Percentiles rank a stretch among this genome's conserved stretches.
Evolutionary conservation across 1,139 yeast species (phyloP).

Genomic region (Hemisphaericaspora lyxosophila): DNA sequence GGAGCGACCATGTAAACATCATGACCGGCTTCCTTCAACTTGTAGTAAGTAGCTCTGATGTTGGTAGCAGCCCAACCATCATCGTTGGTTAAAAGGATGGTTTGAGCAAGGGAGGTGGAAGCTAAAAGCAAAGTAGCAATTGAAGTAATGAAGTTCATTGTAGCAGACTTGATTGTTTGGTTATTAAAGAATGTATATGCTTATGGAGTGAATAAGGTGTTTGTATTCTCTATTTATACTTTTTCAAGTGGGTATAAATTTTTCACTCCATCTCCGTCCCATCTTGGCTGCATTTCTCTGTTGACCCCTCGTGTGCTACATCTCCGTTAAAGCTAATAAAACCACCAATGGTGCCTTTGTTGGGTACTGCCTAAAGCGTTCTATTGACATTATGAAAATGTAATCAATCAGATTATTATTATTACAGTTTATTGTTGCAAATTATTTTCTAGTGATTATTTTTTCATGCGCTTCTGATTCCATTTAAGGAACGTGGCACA

Average conservation of each 20-base stretch:
- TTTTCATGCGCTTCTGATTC: too few species aligned
- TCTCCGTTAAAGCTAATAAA: too few species aligned
- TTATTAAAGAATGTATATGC: too few species aligned
- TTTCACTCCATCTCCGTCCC: too few species aligned
- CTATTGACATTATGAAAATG: too few species aligned
- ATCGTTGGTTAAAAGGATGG: slow-evolving; percentile 50
- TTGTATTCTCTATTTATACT: not conserved
- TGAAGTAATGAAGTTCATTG: slow-evolving; percentile 13
- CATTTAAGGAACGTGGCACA: too few species aligned
- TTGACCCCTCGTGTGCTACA: not conserved
- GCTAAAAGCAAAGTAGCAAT: slow-evolving; percentile 9
- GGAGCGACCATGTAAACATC: slow-evolving; percentile 58
- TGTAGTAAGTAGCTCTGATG: slow-evolving; percentile 59
- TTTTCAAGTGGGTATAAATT: not conserved
- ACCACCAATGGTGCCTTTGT: too few species aligned
- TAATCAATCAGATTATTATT: too few species aligned
- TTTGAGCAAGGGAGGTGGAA: slow-evolving; percentile 2
- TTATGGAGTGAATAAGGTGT: not conserved
- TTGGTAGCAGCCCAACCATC: slow-evolving; percentile 62
- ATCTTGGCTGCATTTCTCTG: too few species aligned
- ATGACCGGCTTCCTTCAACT: slow-evolving; percentile 52
- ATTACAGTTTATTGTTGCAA: too few species aligned
- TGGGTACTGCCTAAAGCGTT: too few species aligned
- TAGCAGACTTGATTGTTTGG: not conserved
- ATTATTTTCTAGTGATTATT: too few species aligned